Conservation (phyloP, 768 basidiomycete genomes). For the Trametes maxima region DNA sequence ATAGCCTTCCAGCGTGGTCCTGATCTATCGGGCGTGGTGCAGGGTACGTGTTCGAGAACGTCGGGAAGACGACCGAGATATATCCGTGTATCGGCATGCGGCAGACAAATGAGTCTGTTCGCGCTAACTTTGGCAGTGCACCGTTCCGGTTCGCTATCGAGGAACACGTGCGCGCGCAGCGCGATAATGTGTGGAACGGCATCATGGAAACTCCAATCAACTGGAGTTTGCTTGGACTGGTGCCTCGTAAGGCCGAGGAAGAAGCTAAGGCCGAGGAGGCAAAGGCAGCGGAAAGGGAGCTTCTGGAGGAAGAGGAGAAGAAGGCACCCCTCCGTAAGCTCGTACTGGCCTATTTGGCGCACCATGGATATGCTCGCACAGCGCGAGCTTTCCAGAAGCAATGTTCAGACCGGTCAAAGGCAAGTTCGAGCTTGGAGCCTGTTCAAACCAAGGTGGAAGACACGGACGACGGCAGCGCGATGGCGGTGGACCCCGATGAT, state of each 20-base stretch:
- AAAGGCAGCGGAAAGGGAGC: conserved; percentile 6
- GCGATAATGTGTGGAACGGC: conserved; percentile 64
- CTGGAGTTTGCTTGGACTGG: conserved; percentile 37
- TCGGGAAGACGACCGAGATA: conserved; percentile 56
- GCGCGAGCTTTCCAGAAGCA: conserved; percentile 68
- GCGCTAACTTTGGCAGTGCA: conserved; percentile 86
- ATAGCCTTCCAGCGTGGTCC: conserved; percentile 1
- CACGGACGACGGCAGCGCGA: conserved; percentile 20
- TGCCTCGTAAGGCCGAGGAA: conserved; percentile 25
- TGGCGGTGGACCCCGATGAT: conserved; percentile 25
- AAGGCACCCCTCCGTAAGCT: conserved; percentile 70
- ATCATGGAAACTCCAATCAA: conserved; percentile 63
- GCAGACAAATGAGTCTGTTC: conserved; percentile 73
- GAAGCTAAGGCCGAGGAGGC: conserved; percentile 3
- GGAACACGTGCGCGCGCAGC: conserved; percentile 73
- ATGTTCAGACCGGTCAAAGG: conserved; percentile 29
- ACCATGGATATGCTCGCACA: conserved; percentile 81
- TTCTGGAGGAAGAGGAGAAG: conserved; percentile 45
- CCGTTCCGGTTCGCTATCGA: conserved; percentile 92
- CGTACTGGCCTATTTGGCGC: conserved; percentile 77
- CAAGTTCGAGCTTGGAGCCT: conserved; percentile 1
- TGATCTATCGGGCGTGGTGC: conserved; percentile 4
- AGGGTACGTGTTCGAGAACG: conserved; percentile 74
- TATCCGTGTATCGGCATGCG: conserved; percentile 91
- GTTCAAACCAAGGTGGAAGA: conserved; percentile 10